These are phyloP conservation scores for Botryosphaeria dothidea DNA, from an alignment of 2,329 filamentous ascomycete genomes.

Conservation along the genomic window DNA sequence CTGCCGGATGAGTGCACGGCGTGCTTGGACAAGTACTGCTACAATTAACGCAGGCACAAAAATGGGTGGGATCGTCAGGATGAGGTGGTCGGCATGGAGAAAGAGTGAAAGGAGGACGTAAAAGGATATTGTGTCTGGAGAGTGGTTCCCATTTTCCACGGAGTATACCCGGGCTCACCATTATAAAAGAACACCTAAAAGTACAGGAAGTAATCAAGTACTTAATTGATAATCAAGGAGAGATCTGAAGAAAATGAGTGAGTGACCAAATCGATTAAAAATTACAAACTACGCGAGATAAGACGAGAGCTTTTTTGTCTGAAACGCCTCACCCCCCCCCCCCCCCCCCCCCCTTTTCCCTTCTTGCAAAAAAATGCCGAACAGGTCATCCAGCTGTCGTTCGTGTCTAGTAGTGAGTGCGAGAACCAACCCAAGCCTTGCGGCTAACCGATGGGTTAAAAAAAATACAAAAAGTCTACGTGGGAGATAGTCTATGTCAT, in stretches of 20 bases:
- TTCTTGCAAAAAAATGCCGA: background rate
- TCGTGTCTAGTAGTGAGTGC: background rate
- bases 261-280: background rate
- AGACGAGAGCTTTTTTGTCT: background rate
- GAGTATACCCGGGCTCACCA: too few relatives aligned
- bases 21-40: conserved; percentile 13
- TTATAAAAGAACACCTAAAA: background rate
- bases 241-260: background rate
- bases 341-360: too few relatives aligned
- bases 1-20: conserved; percentile 9
- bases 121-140: too few relatives aligned
- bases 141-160: too few relatives aligned
- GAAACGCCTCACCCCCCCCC: background rate
- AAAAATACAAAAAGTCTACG: background rate
- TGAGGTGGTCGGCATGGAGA: too few relatives aligned
- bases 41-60: too few relatives aligned
- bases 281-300: background rate
- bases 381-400: background rate
- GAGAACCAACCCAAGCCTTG: background rate
- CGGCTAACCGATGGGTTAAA: background rate
- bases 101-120: background rate
- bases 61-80: too few relatives aligned
- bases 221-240: background rate
- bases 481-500: background rate
- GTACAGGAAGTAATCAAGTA: background rate